phyloP scores from a whole-genome alignment of 345 rosid genomes.

The Eucalyptus pumila region DNA sequence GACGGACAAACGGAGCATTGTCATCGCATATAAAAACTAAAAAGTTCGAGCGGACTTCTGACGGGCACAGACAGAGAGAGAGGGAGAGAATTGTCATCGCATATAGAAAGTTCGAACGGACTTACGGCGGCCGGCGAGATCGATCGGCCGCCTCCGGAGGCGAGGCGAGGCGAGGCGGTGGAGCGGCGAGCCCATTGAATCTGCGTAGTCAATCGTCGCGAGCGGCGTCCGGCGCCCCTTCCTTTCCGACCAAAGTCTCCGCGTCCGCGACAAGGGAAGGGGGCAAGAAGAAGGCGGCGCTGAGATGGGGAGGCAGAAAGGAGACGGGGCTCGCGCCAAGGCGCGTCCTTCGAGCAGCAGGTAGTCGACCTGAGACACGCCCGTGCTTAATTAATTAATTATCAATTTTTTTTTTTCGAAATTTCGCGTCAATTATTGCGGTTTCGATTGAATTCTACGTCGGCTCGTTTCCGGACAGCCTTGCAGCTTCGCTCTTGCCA shows the following conservation, averaged over 20 bases:
- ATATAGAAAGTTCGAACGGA: background rate
- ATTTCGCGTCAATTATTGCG: background rate
- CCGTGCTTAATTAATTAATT: background rate
- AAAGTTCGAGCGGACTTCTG: background rate
- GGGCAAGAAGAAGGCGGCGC: background rate
- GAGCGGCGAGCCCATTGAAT: background rate
- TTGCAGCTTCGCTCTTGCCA: conserved; percentile 71
- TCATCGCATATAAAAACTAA: background rate
- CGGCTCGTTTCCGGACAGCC: conserved; percentile 8
- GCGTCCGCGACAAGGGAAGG: background rate
- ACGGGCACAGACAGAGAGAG: background rate
- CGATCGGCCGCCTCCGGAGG: background rate
- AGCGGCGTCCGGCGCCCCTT: background rate
- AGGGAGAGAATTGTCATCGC: background rate
- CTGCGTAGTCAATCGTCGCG: background rate
- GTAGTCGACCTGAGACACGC: conserved; percentile 1
- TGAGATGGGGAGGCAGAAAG: conserved; percentile 73
- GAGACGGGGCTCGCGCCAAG: conserved; percentile 69
- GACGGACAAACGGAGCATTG: background rate
- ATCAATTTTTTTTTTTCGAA: background rate
- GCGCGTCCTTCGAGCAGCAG: conserved; percentile 98
- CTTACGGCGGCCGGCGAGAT: background rate
- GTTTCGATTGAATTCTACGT: background rate
- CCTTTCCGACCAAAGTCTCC: background rate
- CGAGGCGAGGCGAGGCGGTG: background rate